phyloP scores from a whole-genome alignment of 352 stramenopile species.

The Globisporangium heterothallicum region DNA sequence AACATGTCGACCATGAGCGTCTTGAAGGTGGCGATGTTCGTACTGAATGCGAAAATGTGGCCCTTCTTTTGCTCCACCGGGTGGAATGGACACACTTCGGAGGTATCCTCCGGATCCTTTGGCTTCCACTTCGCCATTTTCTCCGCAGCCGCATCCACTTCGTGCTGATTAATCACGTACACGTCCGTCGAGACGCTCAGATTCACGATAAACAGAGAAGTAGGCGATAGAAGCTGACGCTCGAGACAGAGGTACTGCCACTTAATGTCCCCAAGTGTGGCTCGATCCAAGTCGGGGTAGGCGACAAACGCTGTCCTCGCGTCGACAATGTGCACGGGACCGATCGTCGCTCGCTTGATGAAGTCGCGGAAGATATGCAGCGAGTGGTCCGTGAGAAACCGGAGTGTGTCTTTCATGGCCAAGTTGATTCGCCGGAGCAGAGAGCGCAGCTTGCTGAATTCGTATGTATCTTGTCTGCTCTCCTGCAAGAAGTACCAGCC shows the following conservation, averaged over 20 bases:
- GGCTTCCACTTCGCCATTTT: slow-evolving; percentile 53
- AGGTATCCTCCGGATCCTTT: slow-evolving; percentile 64
- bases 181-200: slow-evolving; percentile 65
- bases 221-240: slow-evolving; percentile 45
- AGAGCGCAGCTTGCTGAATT: slow-evolving; percentile 82
- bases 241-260: slow-evolving; percentile 79
- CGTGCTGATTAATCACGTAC: slow-evolving; percentile 70
- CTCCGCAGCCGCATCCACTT: slow-evolving; percentile 46
- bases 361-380: slow-evolving; percentile 71
- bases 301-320: slow-evolving; percentile 63
- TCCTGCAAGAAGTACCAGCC: slow-evolving; percentile 86
- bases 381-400: slow-evolving; percentile 67
- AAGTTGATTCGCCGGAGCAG: slow-evolving; percentile 74
- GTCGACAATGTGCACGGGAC: slow-evolving; percentile 67
- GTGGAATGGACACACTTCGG: slow-evolving; percentile 51
- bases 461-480: slow-evolving; percentile 79
- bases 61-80: slow-evolving; percentile 40
- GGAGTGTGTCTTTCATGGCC: slow-evolving; percentile 78
- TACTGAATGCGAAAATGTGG: slow-evolving; percentile 64
- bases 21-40: slow-evolving; percentile 57
- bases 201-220: slow-evolving; percentile 70
- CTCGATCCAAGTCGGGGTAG: slow-evolving; percentile 58
- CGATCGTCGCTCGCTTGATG: slow-evolving; percentile 45
- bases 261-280: slow-evolving; percentile 59
- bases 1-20: slow-evolving; percentile 59